Base-by-base conservation (phyloP, 805 yeast genomes). In the Candida sakaeoensis region DNA sequence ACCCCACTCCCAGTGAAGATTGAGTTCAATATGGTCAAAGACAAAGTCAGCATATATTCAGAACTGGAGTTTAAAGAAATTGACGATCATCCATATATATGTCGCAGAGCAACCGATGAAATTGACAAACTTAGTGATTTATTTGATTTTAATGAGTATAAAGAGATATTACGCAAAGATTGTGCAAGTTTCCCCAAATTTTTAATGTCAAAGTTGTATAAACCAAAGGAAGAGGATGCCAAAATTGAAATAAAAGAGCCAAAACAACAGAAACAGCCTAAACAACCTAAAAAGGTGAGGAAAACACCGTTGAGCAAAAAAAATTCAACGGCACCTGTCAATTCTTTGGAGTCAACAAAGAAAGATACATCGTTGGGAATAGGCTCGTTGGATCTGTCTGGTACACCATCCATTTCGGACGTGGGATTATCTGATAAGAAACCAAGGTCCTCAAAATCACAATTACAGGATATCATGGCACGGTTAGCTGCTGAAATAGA, bases 1-100 rank as follows among this genome's bases (percentile, higher is more conserved):
- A 75, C 85, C 0, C 70, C 84, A 2, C 70, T 72, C 24, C 39
- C 65, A 14, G 72, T 68, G 3, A 70, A 70, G 26, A 55, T 82
- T 12, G 50, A 57, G 35, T 56, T 79, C 2, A 46, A 44, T 1
- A 67, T 76, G 33, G 64, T 81, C 18, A 45, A 74, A 2, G 66
- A 56, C 5, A 60, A 63, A 28, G 80, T 76, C 6, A 63, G 54
- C 6, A 74, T 82, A 1, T 43, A 75, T 10, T 65, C 74, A 1
- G 41, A 51, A 9, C 37, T 52, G 1, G 67, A 69, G 14, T 70
- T 65, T 47, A 39, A 48, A 3, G 30, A 45, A n/a, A 54, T 57
- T 31, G 23, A 48, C 3, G 54, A 54, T 14, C 41, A 54, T 5
- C 55, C 64, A 3, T 74, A 57, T 40, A 46, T 70, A 18, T 73